Percentiles rank a stretch among this genome's conserved stretches.
These are phyloP conservation scores for Backusella liffmaniae DNA, from an alignment of 192 early-diverging fungal genomes.

Conservation along the genomic window DNA sequence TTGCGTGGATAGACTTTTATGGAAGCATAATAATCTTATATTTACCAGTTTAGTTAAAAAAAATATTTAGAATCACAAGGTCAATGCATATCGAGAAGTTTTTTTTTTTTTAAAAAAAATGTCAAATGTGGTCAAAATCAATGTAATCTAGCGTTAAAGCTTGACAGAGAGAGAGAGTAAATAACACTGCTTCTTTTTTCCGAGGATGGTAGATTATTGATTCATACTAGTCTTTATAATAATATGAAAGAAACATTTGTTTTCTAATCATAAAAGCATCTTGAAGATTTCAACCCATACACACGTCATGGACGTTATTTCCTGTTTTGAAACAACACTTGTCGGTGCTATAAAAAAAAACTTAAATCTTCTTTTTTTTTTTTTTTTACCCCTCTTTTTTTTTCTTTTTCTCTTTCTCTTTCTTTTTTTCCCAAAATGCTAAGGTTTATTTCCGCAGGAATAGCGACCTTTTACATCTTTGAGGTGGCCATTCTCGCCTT, in stretches of 20 bases:
- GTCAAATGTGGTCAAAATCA: neutral
- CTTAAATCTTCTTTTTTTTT: neutral
- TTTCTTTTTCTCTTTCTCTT: neutral
- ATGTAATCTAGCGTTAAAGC: neutral
- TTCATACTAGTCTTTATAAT: neutral
- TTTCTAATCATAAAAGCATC: neutral
- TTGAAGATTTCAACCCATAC: neutral
- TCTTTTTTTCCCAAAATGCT: neutral
- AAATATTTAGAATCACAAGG: neutral
- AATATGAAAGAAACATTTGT: too few species aligned
- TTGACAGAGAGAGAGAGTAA: neutral
- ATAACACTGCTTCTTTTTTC: neutral
- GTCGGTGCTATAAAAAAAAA: neutral
- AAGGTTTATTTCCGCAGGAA: neutral
- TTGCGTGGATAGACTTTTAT: neutral
- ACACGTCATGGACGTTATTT: neutral
- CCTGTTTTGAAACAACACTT: too few species aligned
- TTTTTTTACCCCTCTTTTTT: conserved; percentile 1
- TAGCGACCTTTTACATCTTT: neutral
- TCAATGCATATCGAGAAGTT: neutral
- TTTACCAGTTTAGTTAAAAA: neutral
- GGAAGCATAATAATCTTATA: neutral
- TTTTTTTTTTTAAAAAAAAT: neutral
- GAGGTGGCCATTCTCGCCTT: neutral
- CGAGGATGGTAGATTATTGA: neutral